A percentile compares a stretch with the other conserved stretches of the same genome.
These are phyloP conservation scores for Aspergillus hiratsukae DNA, from an alignment of 2,329 filamentous ascomycete genomes.

Conservation along the genomic window DNA sequence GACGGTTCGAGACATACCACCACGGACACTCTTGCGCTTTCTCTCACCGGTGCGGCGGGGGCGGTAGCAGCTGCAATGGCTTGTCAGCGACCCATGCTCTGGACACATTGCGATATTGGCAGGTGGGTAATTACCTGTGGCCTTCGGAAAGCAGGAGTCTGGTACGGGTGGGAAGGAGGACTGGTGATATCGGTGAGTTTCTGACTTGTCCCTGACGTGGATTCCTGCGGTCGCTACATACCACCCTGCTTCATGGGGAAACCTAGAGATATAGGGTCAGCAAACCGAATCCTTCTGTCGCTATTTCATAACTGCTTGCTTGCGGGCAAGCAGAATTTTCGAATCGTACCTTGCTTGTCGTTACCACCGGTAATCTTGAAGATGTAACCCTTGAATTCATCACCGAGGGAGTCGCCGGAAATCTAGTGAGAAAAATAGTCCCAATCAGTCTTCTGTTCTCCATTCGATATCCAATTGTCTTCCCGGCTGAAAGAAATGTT, in stretches of 20 bases:
- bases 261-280: constrained; percentile 44
- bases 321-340: constrained; percentile 1
- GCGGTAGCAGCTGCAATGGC: constrained; percentile 74
- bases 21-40: constrained; percentile 98
- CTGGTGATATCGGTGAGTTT: constrained; percentile 43
- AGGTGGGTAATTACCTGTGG: constrained; percentile 56
- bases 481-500: neutral
- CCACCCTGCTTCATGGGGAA: constrained; percentile 99
- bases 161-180: constrained; percentile 93
- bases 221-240: constrained; percentile 37
- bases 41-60: constrained; percentile 96
- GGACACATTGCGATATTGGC: neutral
- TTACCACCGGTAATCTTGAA: constrained; percentile 99
- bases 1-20: constrained; percentile 41
- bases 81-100: constrained; percentile 7
- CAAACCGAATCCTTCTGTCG: constrained; percentile 4
- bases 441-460: constrained; percentile 30
- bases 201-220: constrained; percentile 13
- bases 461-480: constrained; percentile 12
- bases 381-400: constrained; percentile 99
- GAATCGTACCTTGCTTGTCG: constrained; percentile 83
- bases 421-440: constrained; percentile 54
- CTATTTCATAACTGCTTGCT: neutral
- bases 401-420: constrained; percentile 86
- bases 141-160: constrained; percentile 91